Base-by-base conservation (phyloP, 2,329 filamentous ascomycete genomes). In the Aspergillus sp. region DNA sequence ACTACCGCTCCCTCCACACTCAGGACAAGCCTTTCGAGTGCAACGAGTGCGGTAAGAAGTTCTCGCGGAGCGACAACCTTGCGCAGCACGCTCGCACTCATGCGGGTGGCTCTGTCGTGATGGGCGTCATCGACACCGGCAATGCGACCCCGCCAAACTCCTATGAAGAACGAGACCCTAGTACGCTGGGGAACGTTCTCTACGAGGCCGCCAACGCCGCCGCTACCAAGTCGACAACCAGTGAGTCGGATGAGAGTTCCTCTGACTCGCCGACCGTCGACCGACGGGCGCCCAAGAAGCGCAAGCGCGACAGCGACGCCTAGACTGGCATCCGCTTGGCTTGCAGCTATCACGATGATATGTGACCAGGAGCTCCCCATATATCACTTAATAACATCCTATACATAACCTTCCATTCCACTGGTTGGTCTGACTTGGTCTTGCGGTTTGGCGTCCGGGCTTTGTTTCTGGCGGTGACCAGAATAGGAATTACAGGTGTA, bases 21-120 rank as follows among this genome's bases (percentile, higher is more conserved):
- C 90, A 96, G 74, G 95, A 98, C 76, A 99, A 98, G 88, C 95
- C 95, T 5, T 99, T 98, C 72, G 92, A 96, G 81, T 99, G 95
- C 84, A 86, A 88, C 67, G 94, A 99, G 81, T 99, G 95, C 73
- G 94, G 95, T 70, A 99, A 99, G 89, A 97, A 96, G 83, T 99
- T 98, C 82, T 98, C 94, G 19, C 90, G 95, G 71, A 96, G 91
- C 70, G 95, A 99, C 81, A 99, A 99, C 83, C 86, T 99, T 15
- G 91, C 92, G 23, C 95, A 99, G 80, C 95, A 99, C 76, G 89
- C 95, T 65, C 88, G 95, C 64, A 99, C 95, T 4, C 95, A 99
- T 73, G 92, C 92, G 59, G 90, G 88, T 61, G 92, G 92, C 63
- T 91, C 92, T 62, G 90, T 97, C 66, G 88, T 96, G 71, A 94